These are phyloP conservation scores for Lipomyces starkeyi DNA, from an alignment of 805 yeast species.

Conservation along the genomic window DNA sequence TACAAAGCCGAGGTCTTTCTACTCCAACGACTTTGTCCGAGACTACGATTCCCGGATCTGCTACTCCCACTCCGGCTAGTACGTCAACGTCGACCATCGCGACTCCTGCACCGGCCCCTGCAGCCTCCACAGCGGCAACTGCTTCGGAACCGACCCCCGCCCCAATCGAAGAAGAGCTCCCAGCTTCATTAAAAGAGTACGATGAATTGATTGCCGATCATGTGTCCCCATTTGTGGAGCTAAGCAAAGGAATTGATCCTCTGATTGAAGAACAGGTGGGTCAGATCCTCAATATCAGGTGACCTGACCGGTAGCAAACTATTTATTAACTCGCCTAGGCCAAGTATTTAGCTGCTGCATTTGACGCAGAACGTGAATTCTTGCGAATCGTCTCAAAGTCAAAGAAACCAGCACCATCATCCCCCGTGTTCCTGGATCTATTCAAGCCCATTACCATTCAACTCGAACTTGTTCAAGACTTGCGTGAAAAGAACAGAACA, in stretches of 20 bases:
- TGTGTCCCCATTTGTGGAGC: conserved; percentile 64
- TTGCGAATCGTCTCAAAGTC: conserved; percentile 64
- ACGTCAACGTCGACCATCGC: neutral
- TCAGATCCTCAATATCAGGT: conserved; percentile 9
- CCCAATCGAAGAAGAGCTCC: conserved; percentile 28
- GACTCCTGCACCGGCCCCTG: conserved; percentile 27
- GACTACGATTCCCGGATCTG: conserved; percentile 35
- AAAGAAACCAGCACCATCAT: conserved; percentile 62
- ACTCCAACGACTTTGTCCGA: conserved; percentile 2
- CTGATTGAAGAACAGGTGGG: conserved; percentile 57
- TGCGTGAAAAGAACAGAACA: conserved; percentile 77
- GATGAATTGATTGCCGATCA: conserved; percentile 58
- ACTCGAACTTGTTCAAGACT: conserved; percentile 61
- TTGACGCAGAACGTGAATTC: conserved; percentile 63
- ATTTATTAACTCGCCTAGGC: conserved; percentile 21
- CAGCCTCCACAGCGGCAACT: conserved; percentile 35
- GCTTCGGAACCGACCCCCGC: conserved; percentile 37
- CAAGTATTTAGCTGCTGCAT: conserved; percentile 56
- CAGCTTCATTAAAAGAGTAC: conserved; percentile 48
- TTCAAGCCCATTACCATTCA: conserved; percentile 70
- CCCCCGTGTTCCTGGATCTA: conserved; percentile 58
- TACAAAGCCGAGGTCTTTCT: conserved; percentile 40
- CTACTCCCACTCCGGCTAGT: conserved; percentile 26
- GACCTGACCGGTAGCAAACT: neutral
- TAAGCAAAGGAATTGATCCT: conserved; percentile 61